Evolutionary conservation across 1,284 basidiomycete genomes (phyloP).

Genomic region (Coniferiporia sulphurascens): DNA sequence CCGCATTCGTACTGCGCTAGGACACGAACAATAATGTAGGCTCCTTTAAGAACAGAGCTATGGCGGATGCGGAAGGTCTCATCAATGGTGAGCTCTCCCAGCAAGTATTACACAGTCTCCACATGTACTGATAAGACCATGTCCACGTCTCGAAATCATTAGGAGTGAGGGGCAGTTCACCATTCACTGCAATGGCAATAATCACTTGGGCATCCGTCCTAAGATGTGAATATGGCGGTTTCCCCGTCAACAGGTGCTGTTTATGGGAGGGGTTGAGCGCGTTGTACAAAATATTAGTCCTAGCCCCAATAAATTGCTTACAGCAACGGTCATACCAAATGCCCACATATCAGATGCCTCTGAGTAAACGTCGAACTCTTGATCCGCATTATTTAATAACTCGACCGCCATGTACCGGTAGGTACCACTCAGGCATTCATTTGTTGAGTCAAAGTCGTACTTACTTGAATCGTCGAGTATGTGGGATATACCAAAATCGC

Average conservation of each 20-base stretch:
- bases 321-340: conserved; percentile 12
- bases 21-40: no score
- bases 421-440: neutral
- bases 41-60: no score
- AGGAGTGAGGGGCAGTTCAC: neutral
- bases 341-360: conserved; percentile 11
- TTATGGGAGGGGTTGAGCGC: neutral
- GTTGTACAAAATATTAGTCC: no score
- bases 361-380: neutral
- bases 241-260: neutral
- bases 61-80: no score
- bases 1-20: no score
- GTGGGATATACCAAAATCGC: conserved; percentile 9
- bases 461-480: neutral
- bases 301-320: neutral
- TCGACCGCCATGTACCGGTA: neutral
- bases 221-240: neutral
- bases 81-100: neutral
- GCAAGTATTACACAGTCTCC: neutral
- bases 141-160: neutral
- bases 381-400: neutral
- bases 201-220: conserved; percentile 7
- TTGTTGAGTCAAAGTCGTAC: neutral
- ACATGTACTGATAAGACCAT: neutral
- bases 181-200: neutral